Base-by-base conservation (phyloP, 371 early-diverging fungal genomes). In the Mortierella sp. region DNA sequence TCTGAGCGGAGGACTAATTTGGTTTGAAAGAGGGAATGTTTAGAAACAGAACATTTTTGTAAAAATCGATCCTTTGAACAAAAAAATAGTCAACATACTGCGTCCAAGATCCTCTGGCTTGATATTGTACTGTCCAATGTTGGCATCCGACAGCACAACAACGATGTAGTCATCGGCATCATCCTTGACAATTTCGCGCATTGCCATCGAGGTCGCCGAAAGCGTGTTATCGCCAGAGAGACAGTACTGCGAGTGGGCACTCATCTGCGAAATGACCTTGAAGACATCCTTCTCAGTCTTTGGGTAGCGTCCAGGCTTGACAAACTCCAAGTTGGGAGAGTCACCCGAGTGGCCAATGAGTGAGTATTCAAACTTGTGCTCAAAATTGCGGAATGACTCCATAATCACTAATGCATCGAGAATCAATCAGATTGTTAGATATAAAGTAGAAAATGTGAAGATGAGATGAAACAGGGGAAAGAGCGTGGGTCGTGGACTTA, bases 271-370 rank as follows among this genome's bases (percentile, higher is more conserved):
- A 29, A 91, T 83, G 13, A 91, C 81, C 64, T 91, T 89, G 76
- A 94, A 90, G 15, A 86, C 88, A n/a, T 93, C 94, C 82, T 92
- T 91, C 82, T 94, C 95, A 8, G 92, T 88, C 76, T 88, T 89
- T 19, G 94, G 95, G 54, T 91, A 91, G 40, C 91, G 87, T 2
- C 86, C 89, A 12, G 88, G 88, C 42, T 71, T 74, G 10, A 95
- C 93, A 78, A 95, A 93, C 63, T 89, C 89, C 54, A 94, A 86
- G 77, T 90, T 89, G 31, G 92, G 90, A 2, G 90, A 89, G 83
- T 95, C 94, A 22, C 95, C 94, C 47, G 91, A 91, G 83, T 95
- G 95, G 0, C 94, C 95, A 22, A 89, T 82, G 72, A 95, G 92
- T 29, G 88, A 88, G 75, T 95, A 95, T 8, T 84, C 87, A 66